Evolutionary conservation across 2,329 filamentous ascomycete genomes (phyloP).

Genomic region (Fusarium temperatum): DNA sequence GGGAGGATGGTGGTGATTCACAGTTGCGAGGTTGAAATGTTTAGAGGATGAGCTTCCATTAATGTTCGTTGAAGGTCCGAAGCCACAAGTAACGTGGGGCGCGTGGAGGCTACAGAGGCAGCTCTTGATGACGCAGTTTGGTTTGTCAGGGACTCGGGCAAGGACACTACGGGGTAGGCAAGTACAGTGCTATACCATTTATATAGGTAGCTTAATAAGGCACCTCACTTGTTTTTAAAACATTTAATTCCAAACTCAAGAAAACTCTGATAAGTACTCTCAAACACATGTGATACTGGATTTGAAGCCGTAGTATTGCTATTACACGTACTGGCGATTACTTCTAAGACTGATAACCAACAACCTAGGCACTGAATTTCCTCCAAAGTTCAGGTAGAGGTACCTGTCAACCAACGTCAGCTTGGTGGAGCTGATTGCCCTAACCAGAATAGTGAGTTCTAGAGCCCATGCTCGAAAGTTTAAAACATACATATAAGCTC

Average conservation of each 20-base stretch:
- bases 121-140: constrained; percentile 48
- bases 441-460: constrained; percentile 15
- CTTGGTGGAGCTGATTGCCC: not conserved
- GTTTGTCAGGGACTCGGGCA: constrained; percentile 25
- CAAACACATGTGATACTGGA: not conserved
- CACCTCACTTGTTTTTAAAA: not conserved
- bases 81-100: constrained; percentile 32
- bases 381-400: not conserved
- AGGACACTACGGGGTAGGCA: not conserved
- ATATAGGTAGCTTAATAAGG: not conserved
- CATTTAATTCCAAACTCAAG: not conserved
- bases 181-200: not conserved
- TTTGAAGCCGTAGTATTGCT: not conserved
- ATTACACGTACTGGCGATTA: not conserved
- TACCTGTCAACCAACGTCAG: not conserved
- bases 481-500: constrained; percentile 23
- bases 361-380: not conserved
- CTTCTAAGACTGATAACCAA: not conserved
- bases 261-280: not conserved
- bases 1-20: not conserved
- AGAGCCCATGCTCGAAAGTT: not conserved
- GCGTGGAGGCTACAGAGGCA: constrained; percentile 42
- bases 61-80: constrained; percentile 20
- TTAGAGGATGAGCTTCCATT: constrained; percentile 16
- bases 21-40: constrained; percentile 5